Percentiles rank a stretch among this genome's conserved stretches.
Evolutionary conservation across 306 rosid species (phyloP).

Genomic region (Sicyos baderoa): DNA sequence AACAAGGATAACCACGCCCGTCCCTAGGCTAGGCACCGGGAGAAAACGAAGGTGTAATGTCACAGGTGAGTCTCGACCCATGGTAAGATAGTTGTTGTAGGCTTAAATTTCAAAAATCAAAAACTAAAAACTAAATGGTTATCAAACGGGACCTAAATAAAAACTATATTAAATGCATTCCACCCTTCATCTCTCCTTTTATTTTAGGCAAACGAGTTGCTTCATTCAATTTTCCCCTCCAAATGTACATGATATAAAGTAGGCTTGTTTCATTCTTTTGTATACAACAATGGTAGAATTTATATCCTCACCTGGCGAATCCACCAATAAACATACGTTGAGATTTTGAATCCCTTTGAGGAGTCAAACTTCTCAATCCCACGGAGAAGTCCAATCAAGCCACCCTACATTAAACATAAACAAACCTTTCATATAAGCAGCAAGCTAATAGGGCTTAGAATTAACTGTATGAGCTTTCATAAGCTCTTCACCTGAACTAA

Average conservation of each 20-base stretch:
- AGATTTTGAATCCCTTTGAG: slow-evolving; percentile 83
- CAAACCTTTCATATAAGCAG: slow-evolving; percentile 9
- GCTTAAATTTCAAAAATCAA: too few species aligned
- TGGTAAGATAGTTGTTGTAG: too few species aligned
- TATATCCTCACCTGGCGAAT: slow-evolving; percentile 66
- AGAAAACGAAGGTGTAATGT: too few species aligned
- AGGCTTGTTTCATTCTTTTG: background rate
- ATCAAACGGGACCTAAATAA: too few species aligned
- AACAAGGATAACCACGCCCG: too few species aligned
- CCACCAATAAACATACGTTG: slow-evolving; percentile 99
- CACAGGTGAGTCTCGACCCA: too few species aligned
- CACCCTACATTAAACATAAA: slow-evolving; percentile 52
- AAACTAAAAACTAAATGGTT: too few species aligned
- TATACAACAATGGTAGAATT: background rate
- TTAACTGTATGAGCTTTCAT: background rate
- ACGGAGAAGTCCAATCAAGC: slow-evolving; percentile 85
- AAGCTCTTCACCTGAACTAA: slow-evolving; percentile 66
- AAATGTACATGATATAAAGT: background rate
- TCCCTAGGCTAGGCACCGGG: too few species aligned
- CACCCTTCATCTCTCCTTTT: background rate
- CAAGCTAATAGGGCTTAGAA: background rate
- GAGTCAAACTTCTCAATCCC: slow-evolving; percentile 96
- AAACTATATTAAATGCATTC: too few species aligned
- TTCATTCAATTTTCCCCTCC: background rate
- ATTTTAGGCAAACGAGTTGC: too few species aligned